Percentiles rank a stretch among this genome's conserved stretches.
These are phyloP conservation scores for Tricholoma flavovirens DNA, from an alignment of 768 basidiomycete genomes.

Conservation along the genomic window DNA sequence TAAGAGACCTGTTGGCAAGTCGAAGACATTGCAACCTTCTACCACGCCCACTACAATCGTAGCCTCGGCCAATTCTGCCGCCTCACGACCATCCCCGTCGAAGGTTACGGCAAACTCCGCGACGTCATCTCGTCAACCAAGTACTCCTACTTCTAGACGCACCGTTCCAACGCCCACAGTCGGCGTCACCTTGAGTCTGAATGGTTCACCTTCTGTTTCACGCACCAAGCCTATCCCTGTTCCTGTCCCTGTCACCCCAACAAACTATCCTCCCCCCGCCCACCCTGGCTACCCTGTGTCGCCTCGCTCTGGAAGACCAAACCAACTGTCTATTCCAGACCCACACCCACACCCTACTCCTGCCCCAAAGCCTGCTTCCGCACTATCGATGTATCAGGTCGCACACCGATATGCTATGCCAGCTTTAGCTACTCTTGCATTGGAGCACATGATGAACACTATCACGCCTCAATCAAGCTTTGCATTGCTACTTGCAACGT, in stretches of 20 bases:
- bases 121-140: constrained; percentile 8
- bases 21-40: constrained; percentile 20
- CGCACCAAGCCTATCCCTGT: constrained; percentile 38
- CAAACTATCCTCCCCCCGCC: constrained; percentile 26
- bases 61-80: constrained; percentile 10
- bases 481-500: constrained; percentile 62
- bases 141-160: constrained; percentile 18
- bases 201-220: constrained; percentile 21
- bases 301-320: constrained; percentile 37
- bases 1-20: constrained; percentile 24
- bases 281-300: constrained; percentile 41
- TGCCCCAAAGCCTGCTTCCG: constrained; percentile 59
- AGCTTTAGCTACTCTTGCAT: constrained; percentile 55
- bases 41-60: constrained; percentile 16
- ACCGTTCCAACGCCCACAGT: constrained; percentile 18
- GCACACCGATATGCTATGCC: constrained; percentile 73
- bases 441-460: constrained; percentile 68
- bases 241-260: constrained; percentile 32
- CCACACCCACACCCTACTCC: constrained; percentile 70
- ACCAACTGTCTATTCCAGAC: constrained; percentile 38
- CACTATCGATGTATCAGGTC: constrained; percentile 69
- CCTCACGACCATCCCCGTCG: constrained; percentile 2
- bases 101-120: constrained; percentile 2
- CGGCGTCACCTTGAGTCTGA: constrained; percentile 16
- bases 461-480: constrained; percentile 64